Percentiles rank a stretch among this genome's conserved stretches.
Evolutionary conservation across 2,329 filamentous ascomycete genomes (phyloP).

Genomic region (Diaporthe batatas): DNA sequence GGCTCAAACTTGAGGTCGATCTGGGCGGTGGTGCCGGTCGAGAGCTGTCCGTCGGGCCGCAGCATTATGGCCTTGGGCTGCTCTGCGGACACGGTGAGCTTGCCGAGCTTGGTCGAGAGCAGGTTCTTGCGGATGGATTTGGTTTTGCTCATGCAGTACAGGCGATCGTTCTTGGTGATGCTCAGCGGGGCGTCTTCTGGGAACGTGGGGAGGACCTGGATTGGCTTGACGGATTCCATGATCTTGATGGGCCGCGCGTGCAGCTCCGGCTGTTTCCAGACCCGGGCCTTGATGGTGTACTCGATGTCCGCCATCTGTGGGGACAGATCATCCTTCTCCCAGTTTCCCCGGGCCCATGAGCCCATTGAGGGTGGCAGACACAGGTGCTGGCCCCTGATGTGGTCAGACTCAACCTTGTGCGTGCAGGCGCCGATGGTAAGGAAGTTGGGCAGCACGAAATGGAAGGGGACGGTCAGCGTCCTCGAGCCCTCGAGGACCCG

Average conservation of each 20-base stretch:
- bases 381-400: constrained; percentile 65
- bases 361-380: constrained; percentile 65
- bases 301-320: constrained; percentile 68
- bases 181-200: constrained; percentile 65
- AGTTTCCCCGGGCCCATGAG: constrained; percentile 52
- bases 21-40: constrained; percentile 57
- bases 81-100: constrained; percentile 59
- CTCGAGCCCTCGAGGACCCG: constrained; percentile 62
- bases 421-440: constrained; percentile 69
- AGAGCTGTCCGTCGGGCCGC: constrained; percentile 61
- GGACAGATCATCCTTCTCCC: constrained; percentile 67
- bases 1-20: constrained; percentile 65
- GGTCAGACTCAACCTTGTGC: constrained; percentile 60
- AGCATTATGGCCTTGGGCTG: constrained; percentile 65
- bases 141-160: constrained; percentile 64
- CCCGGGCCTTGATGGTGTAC: constrained; percentile 65
- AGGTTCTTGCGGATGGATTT: constrained; percentile 68
- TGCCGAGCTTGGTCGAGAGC: constrained; percentile 64
- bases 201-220: constrained; percentile 66
- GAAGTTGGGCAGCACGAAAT: constrained; percentile 70
- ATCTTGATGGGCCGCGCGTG: constrained; percentile 49
- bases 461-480: constrained; percentile 67
- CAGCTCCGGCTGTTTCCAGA: constrained; percentile 52
- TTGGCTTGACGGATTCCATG: constrained; percentile 57
- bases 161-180: constrained; percentile 60